phyloP scores from a whole-genome alignment of 495 filamentous ascomycete genomes.

The Neurospora sublineolata region DNA sequence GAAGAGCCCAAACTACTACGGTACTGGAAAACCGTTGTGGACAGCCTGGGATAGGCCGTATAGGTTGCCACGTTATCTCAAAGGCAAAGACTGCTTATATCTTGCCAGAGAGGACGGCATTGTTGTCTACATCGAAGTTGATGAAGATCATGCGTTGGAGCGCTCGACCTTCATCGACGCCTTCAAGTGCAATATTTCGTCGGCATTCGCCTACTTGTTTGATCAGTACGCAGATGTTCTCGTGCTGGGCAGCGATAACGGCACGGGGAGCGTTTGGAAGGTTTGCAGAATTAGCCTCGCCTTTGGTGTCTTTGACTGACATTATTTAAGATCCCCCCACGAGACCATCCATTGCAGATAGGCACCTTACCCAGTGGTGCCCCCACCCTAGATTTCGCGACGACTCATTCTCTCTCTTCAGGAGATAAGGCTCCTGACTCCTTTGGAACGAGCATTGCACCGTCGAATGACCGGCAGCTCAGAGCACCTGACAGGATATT shows the following conservation, averaged over 20 bases:
- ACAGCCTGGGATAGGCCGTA: constrained; percentile 63
- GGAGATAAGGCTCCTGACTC: not conserved
- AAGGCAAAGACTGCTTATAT: constrained; percentile 58
- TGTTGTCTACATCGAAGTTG: constrained; percentile 55
- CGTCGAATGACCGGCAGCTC: constrained; percentile 7
- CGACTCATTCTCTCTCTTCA: constrained; percentile 22
- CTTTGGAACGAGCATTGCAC: constrained; percentile 5
- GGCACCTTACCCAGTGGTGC: constrained; percentile 65
- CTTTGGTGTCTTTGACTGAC: constrained; percentile 9
- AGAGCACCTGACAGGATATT: constrained; percentile 41
- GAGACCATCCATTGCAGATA: constrained; percentile 34
- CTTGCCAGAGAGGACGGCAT: constrained; percentile 72
- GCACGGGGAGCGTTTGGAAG: constrained; percentile 67
- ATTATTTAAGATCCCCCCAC: constrained; percentile 21
- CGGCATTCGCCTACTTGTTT: constrained; percentile 48
- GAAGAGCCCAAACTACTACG: constrained; percentile 28
- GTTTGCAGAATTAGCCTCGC: constrained; percentile 29
- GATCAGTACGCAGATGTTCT: constrained; percentile 57
- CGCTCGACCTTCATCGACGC: constrained; percentile 42
- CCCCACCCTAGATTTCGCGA: constrained; percentile 60
- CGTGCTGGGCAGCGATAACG: constrained; percentile 66
- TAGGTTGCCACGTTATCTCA: constrained; percentile 45
- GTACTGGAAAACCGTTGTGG: constrained; percentile 34
- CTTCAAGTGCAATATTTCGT: constrained; percentile 51
- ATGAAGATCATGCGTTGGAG: constrained; percentile 38